Percentiles rank a stretch among this genome's conserved stretches.
Evolutionary conservation across 2,329 filamentous ascomycete genomes (phyloP).

Genomic region (Sporothrix curviconia): DNA sequence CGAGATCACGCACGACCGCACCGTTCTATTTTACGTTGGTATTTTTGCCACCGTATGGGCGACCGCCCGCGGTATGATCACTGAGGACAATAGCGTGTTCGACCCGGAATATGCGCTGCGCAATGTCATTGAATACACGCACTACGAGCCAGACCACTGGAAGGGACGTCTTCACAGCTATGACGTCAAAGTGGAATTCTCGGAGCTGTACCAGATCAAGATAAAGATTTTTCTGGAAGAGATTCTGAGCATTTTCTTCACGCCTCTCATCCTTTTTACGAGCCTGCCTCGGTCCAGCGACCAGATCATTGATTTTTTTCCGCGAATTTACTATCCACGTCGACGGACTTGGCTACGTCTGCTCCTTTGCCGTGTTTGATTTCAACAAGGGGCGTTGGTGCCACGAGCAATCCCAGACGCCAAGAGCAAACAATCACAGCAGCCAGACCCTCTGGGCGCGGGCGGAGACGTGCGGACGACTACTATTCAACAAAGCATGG

Average conservation of each 20-base stretch:
- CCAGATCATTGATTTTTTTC: constrained; percentile 93
- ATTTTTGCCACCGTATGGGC: constrained; percentile 79
- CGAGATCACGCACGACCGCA: constrained; percentile 82
- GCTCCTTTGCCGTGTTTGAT: constrained; percentile 94
- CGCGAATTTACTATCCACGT: constrained; percentile 96
- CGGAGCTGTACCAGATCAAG: constrained; percentile 85
- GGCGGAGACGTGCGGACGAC: constrained; percentile 71
- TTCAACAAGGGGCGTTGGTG: constrained; percentile 71
- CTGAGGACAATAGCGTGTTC: constrained; percentile 82
- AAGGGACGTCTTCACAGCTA: constrained; percentile 83
- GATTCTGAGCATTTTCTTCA: constrained; percentile 84
- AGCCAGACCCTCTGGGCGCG: constrained; percentile 26
- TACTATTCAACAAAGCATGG: constrained; percentile 94
- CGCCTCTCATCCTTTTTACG: constrained; percentile 80
- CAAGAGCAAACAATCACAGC: constrained; percentile 18
- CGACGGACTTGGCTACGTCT: constrained; percentile 91
- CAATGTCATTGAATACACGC: constrained; percentile 86
- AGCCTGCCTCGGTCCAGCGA: constrained; percentile 84
- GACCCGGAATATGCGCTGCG: constrained; percentile 85
- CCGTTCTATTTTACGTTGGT: constrained; percentile 83
- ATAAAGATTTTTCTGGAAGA: constrained; percentile 89
- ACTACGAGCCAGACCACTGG: constrained; percentile 88
- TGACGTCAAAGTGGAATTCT: constrained; percentile 86
- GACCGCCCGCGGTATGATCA: constrained; percentile 72
- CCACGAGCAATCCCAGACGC: constrained; percentile 3